Evolutionary conservation across 345 rosid species (phyloP), one percentile per base, ranked within the genome.

Genomic region (Microcos paniculata): DNA sequence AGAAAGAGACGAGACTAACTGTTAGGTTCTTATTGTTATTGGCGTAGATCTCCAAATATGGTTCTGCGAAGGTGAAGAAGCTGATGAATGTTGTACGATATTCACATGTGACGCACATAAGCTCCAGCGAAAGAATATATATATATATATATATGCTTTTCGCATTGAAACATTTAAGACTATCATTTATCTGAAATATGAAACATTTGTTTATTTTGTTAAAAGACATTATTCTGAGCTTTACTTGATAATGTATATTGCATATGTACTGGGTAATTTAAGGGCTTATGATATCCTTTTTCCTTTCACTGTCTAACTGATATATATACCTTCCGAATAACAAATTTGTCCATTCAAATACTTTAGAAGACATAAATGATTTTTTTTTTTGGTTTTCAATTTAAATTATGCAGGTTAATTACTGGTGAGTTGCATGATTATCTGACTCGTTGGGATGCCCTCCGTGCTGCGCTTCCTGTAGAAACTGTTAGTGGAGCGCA

Each of bases 21-120:
- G n/a, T n/a, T n/a, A n/a, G 7, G 67, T 70, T 46, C 13, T 62
- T 23, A 63, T n/a, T 49, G 33, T 71, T 35, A 30, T 84, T 62
- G 40, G 45, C 79, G 73, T 30, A 90, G 94, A 98, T 95, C 42
- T 87, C 97, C 2, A 87, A 90, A 72, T 63, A 72, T 70, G 97
- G 98, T 62, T 93, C 98, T 0, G 98, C 93, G 67, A 91, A 83
- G 78, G 97, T 93, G 51, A 94, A 96, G 80, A 90, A 85, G 77
- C 96, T 96, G 40, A 93, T 93, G 99, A 87, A 91, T 82, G 76
- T 93, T 71, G 99, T 91, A 77, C 88, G 90, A 24, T 93, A 91
- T 73, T 93, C 97, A 40, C 98, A 93, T 82, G 98, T 95, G 49
- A 93, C 91, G 99, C 98, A 95, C 82, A 93, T 95, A 65, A 95